Evolutionary conservation across 2,329 filamentous ascomycete genomes (phyloP), one percentile per base, ranked within the genome.

Genomic region (Botryotinia calthae): DNA sequence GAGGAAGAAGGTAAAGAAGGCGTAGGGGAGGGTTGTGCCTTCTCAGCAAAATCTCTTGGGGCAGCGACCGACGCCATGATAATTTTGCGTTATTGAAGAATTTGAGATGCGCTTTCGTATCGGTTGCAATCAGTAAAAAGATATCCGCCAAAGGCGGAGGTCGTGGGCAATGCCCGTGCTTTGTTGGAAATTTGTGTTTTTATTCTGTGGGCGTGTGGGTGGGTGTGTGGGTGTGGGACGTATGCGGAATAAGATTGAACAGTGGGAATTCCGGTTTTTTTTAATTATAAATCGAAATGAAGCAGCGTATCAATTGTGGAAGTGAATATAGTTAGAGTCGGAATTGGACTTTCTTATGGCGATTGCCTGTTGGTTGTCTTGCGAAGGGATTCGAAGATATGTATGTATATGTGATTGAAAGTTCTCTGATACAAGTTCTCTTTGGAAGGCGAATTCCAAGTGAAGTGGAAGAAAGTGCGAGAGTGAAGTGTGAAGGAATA

Each of bases 31-130:
- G 75, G 74, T 59, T 74, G 72, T 37, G 73, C 40, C 70, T 77
- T 78, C 46, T 79, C 75, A 31, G 67, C 73, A 62, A 74, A 46
- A 48, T 78, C 78, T 75, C 76, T 72, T 37, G 76, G 76, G 44
- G 74, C 68, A 65, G 72, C 77, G 71, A 79, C 75, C 14, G 78
- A 78, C 28, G 78, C 76, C 80, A 81, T 81, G 71, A 62, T 77
- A 58, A 72, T 65, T 58, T 58, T 68, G 61, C 51, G 42, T 66
- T 65, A 58, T 54, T 54, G n/a, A 67, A 51, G 71, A 63, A 61
- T 34, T 46, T 59, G 42, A 64, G 34, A 59, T 31, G 72, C 42
- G 70, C 67, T 70, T 31, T 31, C 64, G 68, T 69, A 74, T 68
- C 40, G 40, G 51, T 72, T 44, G 70, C 44, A 71, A 73, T 69